A percentile compares a stretch with the other conserved stretches of the same genome.
Conservation (phyloP, 2,329 filamentous ascomycete genomes). For the Phyllosticta paracitricarpa region DNA sequence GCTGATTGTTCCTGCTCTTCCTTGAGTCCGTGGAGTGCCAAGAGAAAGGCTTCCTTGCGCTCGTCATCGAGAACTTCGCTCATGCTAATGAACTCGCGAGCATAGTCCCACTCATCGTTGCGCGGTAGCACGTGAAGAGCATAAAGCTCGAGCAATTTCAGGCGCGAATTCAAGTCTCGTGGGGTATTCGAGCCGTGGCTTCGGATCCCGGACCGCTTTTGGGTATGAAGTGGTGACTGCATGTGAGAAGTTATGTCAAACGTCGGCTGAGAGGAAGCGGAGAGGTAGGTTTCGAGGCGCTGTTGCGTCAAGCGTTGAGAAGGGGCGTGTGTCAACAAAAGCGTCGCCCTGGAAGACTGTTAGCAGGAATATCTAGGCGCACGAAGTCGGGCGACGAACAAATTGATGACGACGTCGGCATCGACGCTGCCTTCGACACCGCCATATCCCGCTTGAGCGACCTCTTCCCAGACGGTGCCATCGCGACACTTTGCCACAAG, state of each 20-base stretch:
- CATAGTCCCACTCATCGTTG: constrained; percentile 94
- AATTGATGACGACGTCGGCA: constrained; percentile 82
- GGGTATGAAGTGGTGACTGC: constrained; percentile 30
- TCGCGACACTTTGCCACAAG: constrained; percentile 78
- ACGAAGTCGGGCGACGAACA: constrained; percentile 41
- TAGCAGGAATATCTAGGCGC: not conserved
- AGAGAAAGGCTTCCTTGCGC: constrained; percentile 75
- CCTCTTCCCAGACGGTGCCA: constrained; percentile 89
- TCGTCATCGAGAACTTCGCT: constrained; percentile 88
- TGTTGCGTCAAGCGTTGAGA: constrained; percentile 78
- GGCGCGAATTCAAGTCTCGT: constrained; percentile 69
- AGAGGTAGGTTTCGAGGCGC: constrained; percentile 79
- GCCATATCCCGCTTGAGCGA: constrained; percentile 77
- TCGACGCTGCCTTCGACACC: constrained; percentile 86
- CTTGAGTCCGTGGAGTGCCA: constrained; percentile 71
- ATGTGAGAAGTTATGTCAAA: constrained; percentile 62
- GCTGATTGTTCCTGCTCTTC: constrained; percentile 74
- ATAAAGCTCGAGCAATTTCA: constrained; percentile 92
- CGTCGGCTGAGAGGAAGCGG: constrained; percentile 61
- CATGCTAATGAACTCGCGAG: constrained; percentile 77
- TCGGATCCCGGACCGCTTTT: constrained; percentile 26
- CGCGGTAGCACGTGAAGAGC: constrained; percentile 88
- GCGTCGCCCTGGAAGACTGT: constrained; percentile 58
- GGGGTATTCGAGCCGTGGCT: constrained; percentile 66
- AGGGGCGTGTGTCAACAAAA: constrained; percentile 81